Conservation (phyloP, 371 early-diverging fungal species). For the Mucor indicus region DNA sequence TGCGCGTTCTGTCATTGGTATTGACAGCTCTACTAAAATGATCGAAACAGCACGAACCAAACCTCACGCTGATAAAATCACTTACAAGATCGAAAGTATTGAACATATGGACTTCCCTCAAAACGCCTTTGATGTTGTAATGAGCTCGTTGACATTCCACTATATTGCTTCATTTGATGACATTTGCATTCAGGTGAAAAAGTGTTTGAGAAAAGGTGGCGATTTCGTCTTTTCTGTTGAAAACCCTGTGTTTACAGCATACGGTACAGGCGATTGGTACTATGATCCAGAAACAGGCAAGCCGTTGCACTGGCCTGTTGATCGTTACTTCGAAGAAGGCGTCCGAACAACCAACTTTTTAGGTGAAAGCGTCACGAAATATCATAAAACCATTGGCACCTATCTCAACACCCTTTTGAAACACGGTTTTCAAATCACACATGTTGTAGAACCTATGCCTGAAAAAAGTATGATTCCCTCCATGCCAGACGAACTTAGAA, state of each 20-base stretch:
- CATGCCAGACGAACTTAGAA: constrained; percentile 12
- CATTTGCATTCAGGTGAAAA: constrained; percentile 2
- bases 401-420: constrained; percentile 19
- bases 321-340: constrained; percentile 14
- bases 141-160: constrained; percentile 20
- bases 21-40: constrained; percentile 21
- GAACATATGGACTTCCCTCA: constrained; percentile 7
- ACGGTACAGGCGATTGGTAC: constrained; percentile 15
- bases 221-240: constrained; percentile 22
- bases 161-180: constrained; percentile 16
- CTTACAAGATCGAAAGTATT: constrained; percentile 3
- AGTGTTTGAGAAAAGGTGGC: constrained; percentile 3
- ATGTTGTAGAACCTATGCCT: constrained; percentile 17
- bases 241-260: constrained; percentile 21
- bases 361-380: constrained; percentile 12
- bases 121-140: constrained; percentile 14
- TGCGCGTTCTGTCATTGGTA: constrained; percentile 7
- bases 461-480: not conserved
- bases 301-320: constrained; percentile 17
- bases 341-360: constrained; percentile 8
- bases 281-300: constrained; percentile 13
- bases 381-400: constrained; percentile 19
- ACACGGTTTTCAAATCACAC: constrained; percentile 11
- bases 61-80: not conserved
- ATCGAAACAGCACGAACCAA: constrained; percentile 10